Base-by-base conservation (phyloP, 129 eudicot genomes). In the Rutidosis leptorrhynchoides region DNA sequence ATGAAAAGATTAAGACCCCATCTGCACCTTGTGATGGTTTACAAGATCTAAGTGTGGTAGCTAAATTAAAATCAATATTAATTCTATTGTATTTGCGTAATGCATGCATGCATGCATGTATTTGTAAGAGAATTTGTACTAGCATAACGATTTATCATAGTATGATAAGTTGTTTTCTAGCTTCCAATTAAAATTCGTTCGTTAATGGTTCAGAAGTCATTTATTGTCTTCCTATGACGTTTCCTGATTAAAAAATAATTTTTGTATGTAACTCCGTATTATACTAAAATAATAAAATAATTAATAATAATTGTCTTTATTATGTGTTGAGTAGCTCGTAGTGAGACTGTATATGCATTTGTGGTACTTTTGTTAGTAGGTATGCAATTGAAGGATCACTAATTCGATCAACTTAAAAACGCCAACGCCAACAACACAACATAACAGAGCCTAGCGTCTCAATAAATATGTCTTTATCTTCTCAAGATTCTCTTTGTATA, bases 361-460 rank as follows among this genome's bases (percentile, higher is more conserved):
- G 40, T 55, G 0, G 73, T 68, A 68, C 73, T 24, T 68, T 35
- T 54, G 54, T 9, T 54, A 55, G 73, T 68, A 68, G 73, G 73
- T 68, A 28, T 68, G 73, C 73, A 68, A 54, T 68, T 68, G 64
- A 68, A 55, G 73, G 54, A 32, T 40, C 54, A 68, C 55, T 68
- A 56, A 68, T 7, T 65, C 7, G 71, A 66, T 65, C 7, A 60
- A 66, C 11, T 66, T 48, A 28, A 28, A 48, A 48, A 17, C 59
- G 49, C 46, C 28, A 66, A 28, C n/a, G n/a, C n/a, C n/a, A n/a
- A n/a, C n/a, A n/a, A n/a, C n/a, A n/a, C n/a, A n/a, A n/a, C 37
- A 7, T 7, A 0, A 32, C 46, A 40, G 5, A 40, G 5, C 16
- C 10, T 46, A 27, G 29, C 60, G 49, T 66, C 71, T 27, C 60